Conservation (phyloP, 2,329 filamentous ascomycete species). For the Aspergillus fumigatus region DNA sequence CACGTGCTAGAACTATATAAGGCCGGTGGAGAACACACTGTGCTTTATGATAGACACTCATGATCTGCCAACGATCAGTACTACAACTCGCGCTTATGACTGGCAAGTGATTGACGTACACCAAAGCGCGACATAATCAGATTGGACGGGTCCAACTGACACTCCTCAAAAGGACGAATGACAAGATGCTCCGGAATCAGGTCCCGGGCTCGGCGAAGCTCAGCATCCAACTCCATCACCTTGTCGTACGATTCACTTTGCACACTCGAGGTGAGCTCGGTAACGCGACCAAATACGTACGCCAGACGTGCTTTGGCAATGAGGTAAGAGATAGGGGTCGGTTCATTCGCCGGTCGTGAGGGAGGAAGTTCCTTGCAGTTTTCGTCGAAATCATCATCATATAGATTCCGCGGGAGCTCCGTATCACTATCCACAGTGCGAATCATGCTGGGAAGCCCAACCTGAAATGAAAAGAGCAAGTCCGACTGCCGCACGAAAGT, state of each 20-base stretch:
- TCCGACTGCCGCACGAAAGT: conserved; percentile 55
- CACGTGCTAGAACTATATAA: conserved; percentile 72
- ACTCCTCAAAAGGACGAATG: conserved; percentile 69
- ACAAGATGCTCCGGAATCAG: conserved; percentile 76
- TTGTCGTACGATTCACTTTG: conserved; percentile 53
- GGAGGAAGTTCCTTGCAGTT: conserved; percentile 52
- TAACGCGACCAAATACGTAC: conserved; percentile 41
- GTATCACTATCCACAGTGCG: conserved; percentile 61
- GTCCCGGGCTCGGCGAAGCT: conserved; percentile 54
- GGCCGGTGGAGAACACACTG: conserved; percentile 85
- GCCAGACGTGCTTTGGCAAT: conserved; percentile 43
- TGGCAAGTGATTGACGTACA: conserved; percentile 22
- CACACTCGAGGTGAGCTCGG: conserved; percentile 40
- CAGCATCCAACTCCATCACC: conserved; percentile 56
- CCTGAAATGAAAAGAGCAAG: conserved; percentile 61
- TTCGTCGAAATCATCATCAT: conserved; percentile 62
- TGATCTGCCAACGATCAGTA: conserved; percentile 45
- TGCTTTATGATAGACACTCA: conserved; percentile 82
- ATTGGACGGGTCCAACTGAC: conserved; percentile 62
- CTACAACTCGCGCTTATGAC: not conserved
- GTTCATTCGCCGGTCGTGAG: conserved; percentile 53
- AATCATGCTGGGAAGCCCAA: conserved; percentile 64
- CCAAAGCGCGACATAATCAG: conserved; percentile 77
- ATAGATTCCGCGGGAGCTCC: conserved; percentile 56
- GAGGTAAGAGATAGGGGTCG: conserved; percentile 52